phyloP scores from a whole-genome alignment of 2,329 filamentous ascomycete species.

The Alternaria conjuncta region DNA sequence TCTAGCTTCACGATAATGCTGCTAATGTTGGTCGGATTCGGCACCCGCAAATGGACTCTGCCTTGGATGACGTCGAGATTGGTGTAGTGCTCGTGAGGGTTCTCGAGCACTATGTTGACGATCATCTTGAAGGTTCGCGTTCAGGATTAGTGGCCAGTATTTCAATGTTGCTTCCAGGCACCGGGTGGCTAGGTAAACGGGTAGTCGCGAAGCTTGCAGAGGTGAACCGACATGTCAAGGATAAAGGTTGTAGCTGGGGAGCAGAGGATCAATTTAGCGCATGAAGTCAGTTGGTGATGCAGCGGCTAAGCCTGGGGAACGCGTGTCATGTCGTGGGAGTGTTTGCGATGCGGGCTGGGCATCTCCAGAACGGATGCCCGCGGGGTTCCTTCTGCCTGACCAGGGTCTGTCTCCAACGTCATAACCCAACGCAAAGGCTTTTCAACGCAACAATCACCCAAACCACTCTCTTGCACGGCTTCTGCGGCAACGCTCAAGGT shows the following conservation, averaged over 20 bases:
- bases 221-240: slow-evolving; percentile 29
- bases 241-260: slow-evolving; percentile 19
- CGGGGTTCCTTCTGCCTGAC: slow-evolving; percentile 12
- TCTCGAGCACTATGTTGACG: slow-evolving; percentile 70
- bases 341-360: slow-evolving; percentile 26
- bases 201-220: slow-evolving; percentile 22
- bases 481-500: not conserved
- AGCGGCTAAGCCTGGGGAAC: slow-evolving; percentile 39
- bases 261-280: slow-evolving; percentile 14
- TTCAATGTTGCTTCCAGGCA: not conserved
- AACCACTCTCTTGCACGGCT: not conserved
- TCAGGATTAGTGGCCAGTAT: not conserved
- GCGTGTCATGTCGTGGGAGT: slow-evolving; percentile 36
- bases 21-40: slow-evolving; percentile 54
- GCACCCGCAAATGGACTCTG: slow-evolving; percentile 53
- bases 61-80: slow-evolving; percentile 78
- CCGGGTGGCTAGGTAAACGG: slow-evolving; percentile 19
- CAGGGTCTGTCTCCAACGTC: slow-evolving; percentile 24
- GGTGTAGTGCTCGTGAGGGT: slow-evolving; percentile 73
- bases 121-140: slow-evolving; percentile 42
- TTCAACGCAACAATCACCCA: not conserved
- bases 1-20: slow-evolving; percentile 81
- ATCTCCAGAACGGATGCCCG: slow-evolving; percentile 25
- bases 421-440: slow-evolving; percentile 5
- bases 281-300: slow-evolving; percentile 9